Conservation (phyloP, 2,329 filamentous ascomycete species). For the Fusarium sp. region DNA sequence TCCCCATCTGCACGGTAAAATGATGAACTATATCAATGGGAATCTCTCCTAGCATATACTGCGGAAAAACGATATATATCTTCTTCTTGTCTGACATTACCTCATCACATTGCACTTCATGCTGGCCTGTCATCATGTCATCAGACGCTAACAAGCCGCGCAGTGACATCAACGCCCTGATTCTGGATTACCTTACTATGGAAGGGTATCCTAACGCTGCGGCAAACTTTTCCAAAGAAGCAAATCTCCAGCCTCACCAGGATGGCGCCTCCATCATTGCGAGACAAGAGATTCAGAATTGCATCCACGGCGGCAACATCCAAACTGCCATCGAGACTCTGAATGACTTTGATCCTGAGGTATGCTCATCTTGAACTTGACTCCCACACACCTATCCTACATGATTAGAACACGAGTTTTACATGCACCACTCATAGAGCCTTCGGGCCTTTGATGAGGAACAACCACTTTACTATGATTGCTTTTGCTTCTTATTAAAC, state of each 20-base stretch:
- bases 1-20: conserved; percentile 45
- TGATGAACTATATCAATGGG: conserved; percentile 98
- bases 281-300: conserved; percentile 84
- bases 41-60: conserved; percentile 99
- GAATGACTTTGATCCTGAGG: conserved; percentile 91
- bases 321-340: conserved; percentile 86
- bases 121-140: neutral
- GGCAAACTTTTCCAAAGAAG: conserved; percentile 92
- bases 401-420: conserved; percentile 95
- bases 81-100: conserved; percentile 74
- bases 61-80: conserved; percentile 81
- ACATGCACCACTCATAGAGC: conserved; percentile 99
- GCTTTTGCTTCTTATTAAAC: conserved; percentile 11
- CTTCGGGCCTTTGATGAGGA: conserved; percentile 91
- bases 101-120: conserved; percentile 7
- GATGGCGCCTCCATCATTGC: conserved; percentile 79
- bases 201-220: conserved; percentile 95
- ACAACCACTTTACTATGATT: conserved; percentile 70
- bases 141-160: conserved; percentile 44
- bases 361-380: conserved; percentile 62
- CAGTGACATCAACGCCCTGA: conserved; percentile 94
- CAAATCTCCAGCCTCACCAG: conserved; percentile 82
- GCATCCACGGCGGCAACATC: conserved; percentile 88
- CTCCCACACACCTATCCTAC: conserved; percentile 54
- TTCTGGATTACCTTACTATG: conserved; percentile 96